Evolutionary conservation across 2,329 filamentous ascomycete species (phyloP).

Genomic region (Phaeosphaeria sp.): DNA sequence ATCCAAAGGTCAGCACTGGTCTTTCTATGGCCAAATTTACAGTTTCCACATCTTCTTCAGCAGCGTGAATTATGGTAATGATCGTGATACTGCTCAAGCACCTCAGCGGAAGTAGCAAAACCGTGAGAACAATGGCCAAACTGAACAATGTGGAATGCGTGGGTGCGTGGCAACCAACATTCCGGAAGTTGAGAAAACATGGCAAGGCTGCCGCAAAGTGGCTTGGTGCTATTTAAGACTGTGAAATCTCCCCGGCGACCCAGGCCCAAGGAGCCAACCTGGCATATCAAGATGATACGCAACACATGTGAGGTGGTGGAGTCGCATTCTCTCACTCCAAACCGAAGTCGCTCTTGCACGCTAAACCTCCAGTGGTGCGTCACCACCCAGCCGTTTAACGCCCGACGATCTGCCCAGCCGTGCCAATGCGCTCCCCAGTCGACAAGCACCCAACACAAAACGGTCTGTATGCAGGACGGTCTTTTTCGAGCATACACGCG

Average conservation of each 20-base stretch:
- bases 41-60: not conserved
- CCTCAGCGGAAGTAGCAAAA: not conserved
- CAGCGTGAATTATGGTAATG: not conserved
- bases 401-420: not conserved
- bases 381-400: not conserved
- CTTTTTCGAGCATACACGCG: not conserved
- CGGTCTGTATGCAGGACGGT: not conserved
- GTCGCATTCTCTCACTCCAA: not conserved
- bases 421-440: not conserved
- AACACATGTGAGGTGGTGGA: not conserved
- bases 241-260: not conserved
- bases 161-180: not conserved
- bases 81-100: not conserved
- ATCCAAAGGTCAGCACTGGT: not conserved
- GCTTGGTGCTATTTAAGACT: not conserved
- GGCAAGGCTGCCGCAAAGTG: not conserved
- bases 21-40: not conserved
- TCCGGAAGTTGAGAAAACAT: not conserved
- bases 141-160: conserved; percentile 1
- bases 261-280: not conserved
- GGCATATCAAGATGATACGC: not conserved
- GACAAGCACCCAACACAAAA: not conserved
- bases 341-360: not conserved
- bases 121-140: not conserved
- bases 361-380: not conserved